Evolutionary conservation across 2,329 filamentous ascomycete species (phyloP), one percentile per base, ranked within the genome.

Genomic region (Ascochyta rabiei): DNA sequence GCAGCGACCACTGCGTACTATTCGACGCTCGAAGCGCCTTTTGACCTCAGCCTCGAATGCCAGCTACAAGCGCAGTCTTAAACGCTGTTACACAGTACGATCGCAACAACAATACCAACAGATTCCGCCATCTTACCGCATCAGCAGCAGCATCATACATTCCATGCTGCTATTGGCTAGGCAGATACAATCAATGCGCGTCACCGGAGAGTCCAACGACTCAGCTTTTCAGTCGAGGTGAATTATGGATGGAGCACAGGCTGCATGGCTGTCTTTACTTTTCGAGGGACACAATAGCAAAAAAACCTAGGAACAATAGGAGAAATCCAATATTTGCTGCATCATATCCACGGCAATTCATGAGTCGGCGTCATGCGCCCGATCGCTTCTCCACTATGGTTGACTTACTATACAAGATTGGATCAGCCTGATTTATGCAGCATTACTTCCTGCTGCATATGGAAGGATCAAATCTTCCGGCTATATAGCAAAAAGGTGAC

Each of bases 51-150:
- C 5, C 21, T 40, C 26, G 41, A 55, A 50, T 13, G 31, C 34
- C 19, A 35, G 15, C 33, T 12, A 50, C 37, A 50, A 31, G 46
- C 19, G 24, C 31, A 28, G 18, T 40, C 47, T 46, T 21, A 42
- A 30, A 33, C 41, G 41, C 31, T 9, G 37, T 50, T 8, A n/a
- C 41, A 50, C 30, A 38, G 35, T 38, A 38, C 35, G 9, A 50
- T 24, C 37, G 24, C 33, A 45, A 35, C 40, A 45, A 45, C 37
- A 55, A 45, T 50, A 48, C 33, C 31, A 50, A 50, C 47, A 50
- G 23, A 50, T 42, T 18, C 24, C 42, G 24, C 41, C 31, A 50
- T 50, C 39, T 38, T 28, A 46, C 23, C 15, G 6, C n/a, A 31
- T 47, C 42, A 30, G 33, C 37, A 18, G 35, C 35, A 40, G 45